Conservation (phyloP, 2,329 filamentous ascomycete species). For the Cadophora sp. region DNA sequence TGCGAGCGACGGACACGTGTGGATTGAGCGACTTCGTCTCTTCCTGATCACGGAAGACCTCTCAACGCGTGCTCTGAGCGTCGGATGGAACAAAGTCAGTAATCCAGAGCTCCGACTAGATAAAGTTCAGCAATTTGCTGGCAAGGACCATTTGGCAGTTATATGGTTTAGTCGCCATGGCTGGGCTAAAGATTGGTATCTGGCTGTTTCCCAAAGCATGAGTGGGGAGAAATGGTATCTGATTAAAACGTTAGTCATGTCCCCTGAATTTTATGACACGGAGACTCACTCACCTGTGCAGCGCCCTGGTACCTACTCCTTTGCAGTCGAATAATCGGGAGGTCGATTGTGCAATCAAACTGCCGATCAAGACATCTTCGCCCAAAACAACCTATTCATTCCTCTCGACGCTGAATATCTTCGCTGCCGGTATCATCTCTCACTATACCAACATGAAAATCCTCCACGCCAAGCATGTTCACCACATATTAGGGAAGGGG, state of each 20-base stretch:
- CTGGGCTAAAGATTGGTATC: constrained; percentile 77
- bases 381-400: constrained; percentile 43
- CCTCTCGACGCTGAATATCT: constrained; percentile 45
- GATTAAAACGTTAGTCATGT: constrained; percentile 58
- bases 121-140: constrained; percentile 63
- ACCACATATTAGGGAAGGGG: constrained; percentile 40
- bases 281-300: constrained; percentile 41
- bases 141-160: constrained; percentile 64
- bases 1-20: constrained; percentile 60
- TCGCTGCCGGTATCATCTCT: constrained; percentile 47
- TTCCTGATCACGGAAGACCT: constrained; percentile 67
- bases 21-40: constrained; percentile 68
- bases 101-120: constrained; percentile 55
- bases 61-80: constrained; percentile 62
- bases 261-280: background rate
- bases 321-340: constrained; percentile 28
- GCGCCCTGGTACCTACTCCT: constrained; percentile 25
- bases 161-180: constrained; percentile 73
- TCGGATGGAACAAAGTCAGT: constrained; percentile 64
- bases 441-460: constrained; percentile 47
- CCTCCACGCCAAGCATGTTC: constrained; percentile 40
- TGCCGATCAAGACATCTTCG: constrained; percentile 39
- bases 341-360: constrained; percentile 33
- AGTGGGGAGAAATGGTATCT: constrained; percentile 83
- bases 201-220: constrained; percentile 74